These are phyloP conservation scores for Coemansia sp. DNA, from an alignment of 192 early-diverging fungal species.

Conservation along the genomic window DNA sequence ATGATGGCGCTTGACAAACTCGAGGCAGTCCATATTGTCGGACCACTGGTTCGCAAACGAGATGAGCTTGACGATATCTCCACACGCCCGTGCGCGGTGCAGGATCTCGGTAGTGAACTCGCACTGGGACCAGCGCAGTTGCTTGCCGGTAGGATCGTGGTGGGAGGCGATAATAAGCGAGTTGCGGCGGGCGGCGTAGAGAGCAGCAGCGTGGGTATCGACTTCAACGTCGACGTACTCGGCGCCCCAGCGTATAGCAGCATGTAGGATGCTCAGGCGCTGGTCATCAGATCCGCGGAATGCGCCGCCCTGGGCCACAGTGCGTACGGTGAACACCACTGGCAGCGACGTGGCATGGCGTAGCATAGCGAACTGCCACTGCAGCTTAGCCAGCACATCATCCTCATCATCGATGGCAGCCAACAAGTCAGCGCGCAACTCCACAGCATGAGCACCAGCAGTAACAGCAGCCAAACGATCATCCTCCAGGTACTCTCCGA, in stretches of 20 bases:
- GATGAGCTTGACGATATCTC: slow-evolving; percentile 93
- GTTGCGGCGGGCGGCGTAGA: slow-evolving; percentile 43
- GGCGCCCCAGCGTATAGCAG: slow-evolving; percentile 84
- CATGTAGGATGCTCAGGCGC: slow-evolving; percentile 66
- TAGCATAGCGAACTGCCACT: slow-evolving; percentile 77
- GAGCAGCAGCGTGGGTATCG: slow-evolving; percentile 10
- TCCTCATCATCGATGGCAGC: slow-evolving; percentile 28
- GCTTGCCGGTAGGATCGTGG: slow-evolving; percentile 75
- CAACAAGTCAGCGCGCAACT: slow-evolving; percentile 91
- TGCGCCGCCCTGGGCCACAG: slow-evolving; percentile 82
- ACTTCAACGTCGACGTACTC: slow-evolving; percentile 94
- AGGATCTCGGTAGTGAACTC: slow-evolving; percentile 51
- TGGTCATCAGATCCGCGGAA: slow-evolving; percentile 67
- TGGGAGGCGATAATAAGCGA: slow-evolving; percentile 84
- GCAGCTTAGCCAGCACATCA: slow-evolving; percentile 65
- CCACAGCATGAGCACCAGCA: slow-evolving; percentile 86
- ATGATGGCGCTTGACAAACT: slow-evolving; percentile 63
- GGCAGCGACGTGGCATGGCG: slow-evolving; percentile 70
- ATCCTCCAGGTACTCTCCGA: slow-evolving; percentile 56
- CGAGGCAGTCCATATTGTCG: slow-evolving; percentile 82
- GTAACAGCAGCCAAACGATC: slow-evolving; percentile 63
- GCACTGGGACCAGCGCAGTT: slow-evolving; percentile 43
- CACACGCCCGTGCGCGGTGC: slow-evolving; percentile 59
- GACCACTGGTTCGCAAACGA: slow-evolving; percentile 72
- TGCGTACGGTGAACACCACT: slow-evolving; percentile 93